Base-by-base conservation (phyloP, 164 flowering plant species). In the Liriodendron chinense region DNA sequence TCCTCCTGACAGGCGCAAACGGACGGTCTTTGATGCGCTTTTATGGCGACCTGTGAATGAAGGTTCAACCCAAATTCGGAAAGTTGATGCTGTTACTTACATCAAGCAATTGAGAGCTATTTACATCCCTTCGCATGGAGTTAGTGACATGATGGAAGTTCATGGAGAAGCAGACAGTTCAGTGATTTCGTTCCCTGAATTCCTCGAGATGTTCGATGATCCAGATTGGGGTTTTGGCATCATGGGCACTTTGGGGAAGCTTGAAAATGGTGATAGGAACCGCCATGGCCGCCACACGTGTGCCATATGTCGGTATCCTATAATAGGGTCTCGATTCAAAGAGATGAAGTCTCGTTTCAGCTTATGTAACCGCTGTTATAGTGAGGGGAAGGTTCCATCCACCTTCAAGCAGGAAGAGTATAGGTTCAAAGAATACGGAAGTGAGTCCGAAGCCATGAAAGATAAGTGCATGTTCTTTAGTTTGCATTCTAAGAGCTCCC, bases 361-460 rank as follows among this genome's bases (percentile, higher is more conserved):
- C 80, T 72, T 96, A 62, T 96, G 99, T 78, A 88, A 83, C 73
- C 90, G 86, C 68, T 96, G 99, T 78, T 96, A 96, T 83, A 89
- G 97, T 64, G 97, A 96, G 82, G 98, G 99, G 34, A 96, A 96
- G 81, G 99, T 96, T 75, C 99, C 98, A 34, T 78, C 97, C 21
- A 49, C 85, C 12, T 78, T 75, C 76, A 96, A 91, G 86, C 87
- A 75, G 74, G 98, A 96, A 53, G 97, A 91, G 75, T 96, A 89
- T 75, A 87, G 80, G 65, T 96, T 96, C 82, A 92, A 87, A 79
- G 97, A 96, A 76, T 94, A 92, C 78, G 89, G 85, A 21, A 90
- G 84, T 48, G 99, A 92, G 77, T 65, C 86, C 24, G 94, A 91
- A 65, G 96, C 94, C 26, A 83, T 89, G 84, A 96, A 90, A 87